These are phyloP conservation scores for Stylosanthes scabra DNA, from an alignment of 331 rosid genomes.

Conservation along the genomic window DNA sequence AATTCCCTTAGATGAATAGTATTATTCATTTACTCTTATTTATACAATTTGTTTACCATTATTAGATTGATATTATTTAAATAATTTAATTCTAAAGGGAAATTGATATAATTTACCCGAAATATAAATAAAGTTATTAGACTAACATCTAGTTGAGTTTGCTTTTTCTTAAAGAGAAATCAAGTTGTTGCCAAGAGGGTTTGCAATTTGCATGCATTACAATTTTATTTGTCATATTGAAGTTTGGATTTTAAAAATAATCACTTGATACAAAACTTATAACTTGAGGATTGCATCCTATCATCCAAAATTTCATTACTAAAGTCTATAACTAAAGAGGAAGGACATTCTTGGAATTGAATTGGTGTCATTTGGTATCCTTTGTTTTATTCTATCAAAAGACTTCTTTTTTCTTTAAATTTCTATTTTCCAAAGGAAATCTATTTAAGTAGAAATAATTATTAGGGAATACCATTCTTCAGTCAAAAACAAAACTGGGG, in stretches of 20 bases:
- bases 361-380: conserved; percentile 55
- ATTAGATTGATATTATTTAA: no score
- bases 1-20: no score
- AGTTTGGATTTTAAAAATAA: no score
- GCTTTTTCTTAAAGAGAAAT: conserved; percentile 27
- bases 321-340: neutral
- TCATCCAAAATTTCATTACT: neutral
- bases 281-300: no score
- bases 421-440: neutral
- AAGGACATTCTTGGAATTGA: conserved; percentile 49
- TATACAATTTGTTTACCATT: no score
- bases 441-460: neutral
- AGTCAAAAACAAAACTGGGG: neutral
- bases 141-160: neutral
- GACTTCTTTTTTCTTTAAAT: neutral
- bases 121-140: no score
- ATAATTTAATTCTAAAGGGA: no score
- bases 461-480: neutral
- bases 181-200: neutral
- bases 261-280: no score
- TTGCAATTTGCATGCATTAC: no score
- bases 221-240: no score
- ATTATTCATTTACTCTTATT: no score
- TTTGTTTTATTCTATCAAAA: neutral
- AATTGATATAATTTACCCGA: no score